phyloP scores from a whole-genome alignment of 352 stramenopile species.

The Pythium guiyangense region DNA sequence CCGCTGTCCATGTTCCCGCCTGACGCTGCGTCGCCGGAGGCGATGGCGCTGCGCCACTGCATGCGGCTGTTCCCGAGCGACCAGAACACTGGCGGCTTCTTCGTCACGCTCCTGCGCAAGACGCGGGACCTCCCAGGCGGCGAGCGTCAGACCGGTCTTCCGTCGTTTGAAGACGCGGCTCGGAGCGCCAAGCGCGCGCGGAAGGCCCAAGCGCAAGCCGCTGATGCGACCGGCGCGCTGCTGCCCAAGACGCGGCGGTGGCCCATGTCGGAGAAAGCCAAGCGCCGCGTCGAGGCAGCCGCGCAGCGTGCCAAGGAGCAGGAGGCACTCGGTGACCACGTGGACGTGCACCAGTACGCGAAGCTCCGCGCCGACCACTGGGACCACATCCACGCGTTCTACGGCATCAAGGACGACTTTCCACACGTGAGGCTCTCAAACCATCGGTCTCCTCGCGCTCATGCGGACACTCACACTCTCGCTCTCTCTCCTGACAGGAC shows the following conservation, averaged over 20 bases:
- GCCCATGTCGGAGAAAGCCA: constrained; percentile 25
- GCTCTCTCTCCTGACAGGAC: constrained; percentile 21
- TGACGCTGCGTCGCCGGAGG: constrained; percentile 45
- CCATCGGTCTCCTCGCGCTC: background rate
- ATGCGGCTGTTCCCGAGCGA: constrained; percentile 96
- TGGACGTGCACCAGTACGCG: constrained; percentile 42
- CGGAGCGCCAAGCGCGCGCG: constrained; percentile 11
- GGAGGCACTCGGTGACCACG: constrained; percentile 11
- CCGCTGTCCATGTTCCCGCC: constrained; percentile 83
- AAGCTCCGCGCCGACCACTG: constrained; percentile 48
- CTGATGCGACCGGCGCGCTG: constrained; percentile 12
- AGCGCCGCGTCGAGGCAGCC: constrained; percentile 16
- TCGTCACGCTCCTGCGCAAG: constrained; percentile 94
- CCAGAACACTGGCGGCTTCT: constrained; percentile 98
- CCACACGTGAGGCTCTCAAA: constrained; percentile 27
- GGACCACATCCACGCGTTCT: constrained; percentile 55
- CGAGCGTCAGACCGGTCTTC: constrained; percentile 27
- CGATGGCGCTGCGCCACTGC: constrained; percentile 62
- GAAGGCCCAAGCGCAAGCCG: constrained; percentile 22
- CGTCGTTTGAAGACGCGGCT: constrained; percentile 34
- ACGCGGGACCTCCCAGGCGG: constrained; percentile 29
- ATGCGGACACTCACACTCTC: constrained; percentile 1
- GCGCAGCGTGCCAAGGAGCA: constrained; percentile 4
- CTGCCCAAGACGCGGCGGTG: constrained; percentile 34
- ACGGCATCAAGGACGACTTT: constrained; percentile 58